Evolutionary conservation across 2,329 filamentous ascomycete species (phyloP).

Genomic region (Arthrobotrys conoides): DNA sequence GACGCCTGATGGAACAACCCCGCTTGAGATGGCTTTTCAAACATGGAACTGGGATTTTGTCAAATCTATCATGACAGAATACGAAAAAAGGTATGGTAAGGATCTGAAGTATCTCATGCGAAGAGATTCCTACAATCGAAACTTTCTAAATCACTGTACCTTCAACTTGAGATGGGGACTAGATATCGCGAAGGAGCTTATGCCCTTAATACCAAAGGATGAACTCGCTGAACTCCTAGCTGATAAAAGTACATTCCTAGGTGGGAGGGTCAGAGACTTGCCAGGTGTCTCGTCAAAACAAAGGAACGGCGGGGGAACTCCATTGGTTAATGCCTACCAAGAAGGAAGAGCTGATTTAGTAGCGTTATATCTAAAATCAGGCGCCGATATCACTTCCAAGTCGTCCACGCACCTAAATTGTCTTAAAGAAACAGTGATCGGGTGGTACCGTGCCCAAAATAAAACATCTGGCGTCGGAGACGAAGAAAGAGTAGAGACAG

Average conservation of each 20-base stretch:
- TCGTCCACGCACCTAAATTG: slow-evolving; percentile 15
- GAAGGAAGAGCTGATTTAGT: slow-evolving; percentile 27
- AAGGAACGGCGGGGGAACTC: slow-evolving; percentile 23
- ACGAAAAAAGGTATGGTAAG: slow-evolving; percentile 18
- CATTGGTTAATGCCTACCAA: slow-evolving; percentile 27
- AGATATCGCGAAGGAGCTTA: slow-evolving; percentile 20
- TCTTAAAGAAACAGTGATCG: slow-evolving; percentile 27
- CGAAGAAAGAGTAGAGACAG: slow-evolving; percentile 17
- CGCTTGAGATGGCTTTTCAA: slow-evolving; percentile 29
- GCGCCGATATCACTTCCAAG: slow-evolving; percentile 16
- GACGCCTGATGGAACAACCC: slow-evolving; percentile 32
- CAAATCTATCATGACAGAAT: slow-evolving; percentile 19
- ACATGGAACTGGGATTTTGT: slow-evolving; percentile 35
- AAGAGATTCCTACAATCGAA: slow-evolving; percentile 34
- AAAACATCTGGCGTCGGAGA: not conserved
- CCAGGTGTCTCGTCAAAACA: slow-evolving; percentile 19
- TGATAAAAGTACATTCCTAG: slow-evolving; percentile 20
- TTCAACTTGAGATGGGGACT: slow-evolving; percentile 27
- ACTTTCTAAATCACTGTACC: slow-evolving; percentile 32
- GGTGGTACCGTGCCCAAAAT: slow-evolving; percentile 17
- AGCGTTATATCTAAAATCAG: slow-evolving; percentile 4
- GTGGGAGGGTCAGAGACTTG: not conserved
- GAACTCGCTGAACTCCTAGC: not conserved
- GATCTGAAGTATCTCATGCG: slow-evolving; percentile 26
- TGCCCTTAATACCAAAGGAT: not conserved